These are phyloP conservation scores for Stemphylium beticola DNA, from an alignment of 2,329 filamentous ascomycete species.

Conservation along the genomic window DNA sequence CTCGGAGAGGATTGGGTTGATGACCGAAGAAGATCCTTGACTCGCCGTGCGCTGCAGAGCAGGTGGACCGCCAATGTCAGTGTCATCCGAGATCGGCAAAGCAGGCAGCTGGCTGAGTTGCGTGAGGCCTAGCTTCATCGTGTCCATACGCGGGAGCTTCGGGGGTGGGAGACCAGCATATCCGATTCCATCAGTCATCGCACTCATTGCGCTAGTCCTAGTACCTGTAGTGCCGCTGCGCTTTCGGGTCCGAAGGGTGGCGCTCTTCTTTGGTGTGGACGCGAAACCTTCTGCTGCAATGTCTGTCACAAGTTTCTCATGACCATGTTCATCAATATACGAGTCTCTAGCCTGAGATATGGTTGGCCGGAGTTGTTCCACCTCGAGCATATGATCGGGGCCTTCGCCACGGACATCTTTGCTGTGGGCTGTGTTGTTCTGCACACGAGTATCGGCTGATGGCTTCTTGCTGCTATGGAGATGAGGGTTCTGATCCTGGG, in stretches of 20 bases:
- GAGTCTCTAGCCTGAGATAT: slow-evolving; percentile 73
- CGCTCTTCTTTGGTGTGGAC: slow-evolving; percentile 55
- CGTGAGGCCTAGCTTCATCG: slow-evolving; percentile 71
- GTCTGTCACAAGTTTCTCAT: slow-evolving; percentile 73
- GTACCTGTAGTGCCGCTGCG: slow-evolving; percentile 43
- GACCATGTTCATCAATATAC: slow-evolving; percentile 65
- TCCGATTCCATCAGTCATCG: slow-evolving; percentile 48
- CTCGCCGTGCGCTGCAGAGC: slow-evolving; percentile 59
- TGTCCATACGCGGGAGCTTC: slow-evolving; percentile 64
- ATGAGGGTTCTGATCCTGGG: slow-evolving; percentile 64
- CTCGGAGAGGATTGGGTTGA: slow-evolving; percentile 64
- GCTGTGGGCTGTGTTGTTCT: slow-evolving; percentile 66
- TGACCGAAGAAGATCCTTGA: slow-evolving; percentile 54
- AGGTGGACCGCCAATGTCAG: slow-evolving; percentile 79
- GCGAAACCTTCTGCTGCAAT: slow-evolving; percentile 64
- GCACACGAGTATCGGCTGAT: slow-evolving; percentile 65
- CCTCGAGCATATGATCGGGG: slow-evolving; percentile 70
- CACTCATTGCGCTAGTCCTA: slow-evolving; percentile 40
- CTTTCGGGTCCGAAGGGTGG: slow-evolving; percentile 42
- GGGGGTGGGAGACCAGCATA: slow-evolving; percentile 66
- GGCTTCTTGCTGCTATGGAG: slow-evolving; percentile 61
- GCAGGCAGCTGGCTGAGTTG: slow-evolving; percentile 72
- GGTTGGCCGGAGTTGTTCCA: slow-evolving; percentile 61
- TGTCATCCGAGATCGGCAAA: slow-evolving; percentile 75
- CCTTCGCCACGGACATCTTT: slow-evolving; percentile 82